phyloP scores from a whole-genome alignment of 768 basidiomycete genomes.

The Suillus americanus region DNA sequence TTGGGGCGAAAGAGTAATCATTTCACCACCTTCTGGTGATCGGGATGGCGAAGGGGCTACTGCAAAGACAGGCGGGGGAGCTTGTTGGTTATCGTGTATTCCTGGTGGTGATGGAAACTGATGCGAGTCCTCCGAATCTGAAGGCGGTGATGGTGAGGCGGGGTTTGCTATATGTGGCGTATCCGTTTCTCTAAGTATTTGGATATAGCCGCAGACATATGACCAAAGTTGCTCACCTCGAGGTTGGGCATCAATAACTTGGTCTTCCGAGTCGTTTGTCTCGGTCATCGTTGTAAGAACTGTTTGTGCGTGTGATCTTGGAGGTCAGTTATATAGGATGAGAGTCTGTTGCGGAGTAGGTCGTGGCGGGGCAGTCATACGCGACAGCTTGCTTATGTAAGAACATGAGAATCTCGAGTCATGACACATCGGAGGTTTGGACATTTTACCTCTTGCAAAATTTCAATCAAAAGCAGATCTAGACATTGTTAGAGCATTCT shows the following conservation, averaged over 20 bases:
- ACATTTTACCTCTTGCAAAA: too few relatives aligned
- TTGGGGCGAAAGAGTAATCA: not conserved
- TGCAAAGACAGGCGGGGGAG: not conserved
- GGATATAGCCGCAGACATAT: not conserved
- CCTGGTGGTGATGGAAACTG: constrained; percentile 3
- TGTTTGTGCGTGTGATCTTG: not conserved
- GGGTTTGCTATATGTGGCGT: constrained; percentile 6
- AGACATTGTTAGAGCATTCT: too few relatives aligned
- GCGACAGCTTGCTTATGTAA: not conserved
- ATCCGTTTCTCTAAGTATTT: not conserved
- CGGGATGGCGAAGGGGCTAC: not conserved
- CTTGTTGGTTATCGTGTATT: not conserved
- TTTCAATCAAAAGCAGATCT: too few relatives aligned
- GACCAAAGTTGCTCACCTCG: not conserved
- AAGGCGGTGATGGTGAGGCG: not conserved
- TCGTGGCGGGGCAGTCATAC: not conserved
- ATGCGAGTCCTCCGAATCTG: not conserved
- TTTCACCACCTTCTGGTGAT: not conserved
- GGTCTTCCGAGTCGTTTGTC: not conserved
- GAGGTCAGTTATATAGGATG: not conserved
- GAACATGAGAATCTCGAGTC: too few relatives aligned
- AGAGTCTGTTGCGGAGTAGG: not conserved
- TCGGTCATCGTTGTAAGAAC: not conserved
- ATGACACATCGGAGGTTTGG: too few relatives aligned
- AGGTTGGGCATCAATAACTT: not conserved